These are phyloP conservation scores for Diaporthe citriasiana DNA, from an alignment of 2,329 filamentous ascomycete species.

Conservation along the genomic window DNA sequence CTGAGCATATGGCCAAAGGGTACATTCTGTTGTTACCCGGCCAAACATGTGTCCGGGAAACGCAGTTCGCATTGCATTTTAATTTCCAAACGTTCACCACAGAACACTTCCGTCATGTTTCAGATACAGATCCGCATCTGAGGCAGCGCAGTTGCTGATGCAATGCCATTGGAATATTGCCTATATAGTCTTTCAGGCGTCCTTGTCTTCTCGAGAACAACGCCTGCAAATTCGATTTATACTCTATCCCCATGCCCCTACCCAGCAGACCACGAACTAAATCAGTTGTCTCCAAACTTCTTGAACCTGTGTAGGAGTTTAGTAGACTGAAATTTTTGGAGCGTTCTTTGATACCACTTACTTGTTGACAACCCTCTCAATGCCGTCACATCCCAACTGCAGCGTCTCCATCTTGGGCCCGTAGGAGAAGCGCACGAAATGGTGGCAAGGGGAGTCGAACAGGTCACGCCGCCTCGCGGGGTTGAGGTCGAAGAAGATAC, in stretches of 20 bases:
- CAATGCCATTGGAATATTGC: neutral
- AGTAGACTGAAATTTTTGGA: neutral
- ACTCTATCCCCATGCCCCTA: neutral
- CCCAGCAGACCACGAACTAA: neutral
- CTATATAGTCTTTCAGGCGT: neutral
- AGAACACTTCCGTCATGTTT: neutral
- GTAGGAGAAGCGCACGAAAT: conserved; percentile 89
- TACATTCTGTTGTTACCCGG: neutral
- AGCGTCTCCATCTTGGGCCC: conserved; percentile 85
- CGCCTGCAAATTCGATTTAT: neutral
- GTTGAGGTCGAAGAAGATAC: conserved; percentile 98
- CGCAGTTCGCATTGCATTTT: too few relatives aligned
- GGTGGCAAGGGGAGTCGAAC: conserved; percentile 95
- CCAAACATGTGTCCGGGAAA: neutral
- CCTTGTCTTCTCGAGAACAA: neutral
- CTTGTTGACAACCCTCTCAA: conserved; percentile 85
- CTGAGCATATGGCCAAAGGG: neutral
- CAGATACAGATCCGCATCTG: neutral
- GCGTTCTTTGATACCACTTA: conserved; percentile 54
- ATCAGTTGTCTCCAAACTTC: conserved; percentile 37
- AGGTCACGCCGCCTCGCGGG: conserved; percentile 89
- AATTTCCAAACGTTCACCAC: neutral
- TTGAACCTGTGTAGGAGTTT: conserved; percentile 42
- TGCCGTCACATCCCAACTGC: conserved; percentile 84
- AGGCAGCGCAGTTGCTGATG: neutral